Evolutionary conservation across 345 rosid genomes (phyloP).

Genomic region (Rhodamnia argentea): DNA sequence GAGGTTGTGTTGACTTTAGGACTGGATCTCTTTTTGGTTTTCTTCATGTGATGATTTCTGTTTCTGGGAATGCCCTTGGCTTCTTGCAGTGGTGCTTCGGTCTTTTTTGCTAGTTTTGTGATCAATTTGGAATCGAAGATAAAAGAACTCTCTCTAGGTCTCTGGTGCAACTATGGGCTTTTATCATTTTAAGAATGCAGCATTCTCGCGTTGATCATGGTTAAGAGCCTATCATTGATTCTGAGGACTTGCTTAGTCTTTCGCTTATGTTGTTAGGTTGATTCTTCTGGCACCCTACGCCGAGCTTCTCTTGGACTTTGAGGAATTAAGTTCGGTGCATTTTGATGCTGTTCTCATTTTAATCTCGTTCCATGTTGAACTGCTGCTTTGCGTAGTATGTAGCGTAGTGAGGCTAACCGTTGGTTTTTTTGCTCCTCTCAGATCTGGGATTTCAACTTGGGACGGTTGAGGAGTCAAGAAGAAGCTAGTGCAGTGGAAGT

Average conservation of each 20-base stretch:
- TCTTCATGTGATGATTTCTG: not conserved
- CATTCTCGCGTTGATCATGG: not conserved
- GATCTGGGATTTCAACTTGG: conserved; percentile 92
- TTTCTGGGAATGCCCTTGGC: not conserved
- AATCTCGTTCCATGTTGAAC: not conserved
- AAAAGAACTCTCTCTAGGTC: not conserved
- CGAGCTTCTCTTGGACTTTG: not conserved
- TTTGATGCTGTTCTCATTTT: not conserved
- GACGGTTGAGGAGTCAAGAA: conserved; percentile 37
- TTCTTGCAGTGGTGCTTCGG: not conserved
- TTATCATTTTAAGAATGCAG: not conserved
- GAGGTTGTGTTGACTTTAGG: not conserved
- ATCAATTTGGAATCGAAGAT: not conserved
- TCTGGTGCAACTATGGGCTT: not conserved
- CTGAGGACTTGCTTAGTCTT: not conserved
- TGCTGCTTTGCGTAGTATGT: not conserved
- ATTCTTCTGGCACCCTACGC: not conserved
- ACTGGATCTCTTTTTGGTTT: not conserved
- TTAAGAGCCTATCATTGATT: not conserved
- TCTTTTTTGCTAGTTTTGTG: not conserved
- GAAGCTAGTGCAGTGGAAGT: conserved; percentile 28
- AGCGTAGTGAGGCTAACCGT: not conserved
- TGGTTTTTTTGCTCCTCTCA: conserved; percentile 3
- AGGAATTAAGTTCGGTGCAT: not conserved
- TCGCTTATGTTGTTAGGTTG: not conserved